A percentile compares a stretch with the other conserved stretches of the same genome.
Conservation (phyloP, 305 asterid species). For the Ilex paraguariensis region DNA sequence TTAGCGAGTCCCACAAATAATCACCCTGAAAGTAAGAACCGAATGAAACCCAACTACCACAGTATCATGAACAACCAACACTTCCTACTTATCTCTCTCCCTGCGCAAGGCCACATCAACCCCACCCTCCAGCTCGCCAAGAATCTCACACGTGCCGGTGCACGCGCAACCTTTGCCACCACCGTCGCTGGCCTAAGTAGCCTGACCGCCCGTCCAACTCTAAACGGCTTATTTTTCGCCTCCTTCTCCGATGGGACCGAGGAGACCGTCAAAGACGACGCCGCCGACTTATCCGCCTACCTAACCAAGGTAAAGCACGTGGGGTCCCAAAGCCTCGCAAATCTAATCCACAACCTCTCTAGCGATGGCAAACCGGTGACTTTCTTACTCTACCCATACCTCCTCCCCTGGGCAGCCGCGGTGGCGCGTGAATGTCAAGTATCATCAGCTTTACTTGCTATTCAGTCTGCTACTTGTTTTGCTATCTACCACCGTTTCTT, state of each 20-base stretch:
- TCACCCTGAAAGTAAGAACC: no score
- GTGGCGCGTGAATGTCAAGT: slow-evolving; percentile 38
- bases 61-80: slow-evolving; percentile 27
- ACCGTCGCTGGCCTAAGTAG: slow-evolving; percentile 25
- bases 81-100: slow-evolving; percentile 31
- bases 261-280: slow-evolving; percentile 2
- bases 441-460: slow-evolving; percentile 37
- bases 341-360: slow-evolving; percentile 8
- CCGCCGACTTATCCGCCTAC: not conserved
- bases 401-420: slow-evolving; percentile 45
- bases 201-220: slow-evolving; percentile 19
- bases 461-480: slow-evolving; percentile 43
- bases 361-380: slow-evolving; percentile 30
- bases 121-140: slow-evolving; percentile 60
- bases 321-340: slow-evolving; percentile 23
- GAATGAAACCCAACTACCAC: no score
- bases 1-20: no score
- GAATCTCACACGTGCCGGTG: slow-evolving; percentile 41
- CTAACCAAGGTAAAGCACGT: slow-evolving; percentile 12
- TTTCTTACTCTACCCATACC: slow-evolving; percentile 34
- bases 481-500: slow-evolving; percentile 36
- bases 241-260: slow-evolving; percentile 48
- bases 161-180: slow-evolving; percentile 47
- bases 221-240: slow-evolving; percentile 26
- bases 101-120: slow-evolving; percentile 55